Evolutionary conservation across 2,329 filamentous ascomycete species (phyloP).

Genomic region (Periconia sp.): DNA sequence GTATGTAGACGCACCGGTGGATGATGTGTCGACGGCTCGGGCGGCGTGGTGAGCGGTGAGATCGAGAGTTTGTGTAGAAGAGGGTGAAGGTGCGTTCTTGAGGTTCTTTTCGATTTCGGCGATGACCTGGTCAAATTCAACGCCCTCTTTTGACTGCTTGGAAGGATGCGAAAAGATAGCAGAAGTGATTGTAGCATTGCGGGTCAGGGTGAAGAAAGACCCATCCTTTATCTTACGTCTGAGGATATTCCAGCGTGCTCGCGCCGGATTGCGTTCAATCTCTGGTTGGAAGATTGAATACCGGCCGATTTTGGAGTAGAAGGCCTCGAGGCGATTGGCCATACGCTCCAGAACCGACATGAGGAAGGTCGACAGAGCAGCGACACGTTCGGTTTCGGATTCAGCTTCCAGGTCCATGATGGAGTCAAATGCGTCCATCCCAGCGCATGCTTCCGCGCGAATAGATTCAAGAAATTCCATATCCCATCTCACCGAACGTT

Average conservation of each 20-base stretch:
- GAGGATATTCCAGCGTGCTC: conserved; percentile 56
- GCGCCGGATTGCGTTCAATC: conserved; percentile 56
- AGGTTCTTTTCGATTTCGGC: conserved; percentile 45
- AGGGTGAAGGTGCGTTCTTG: conserved; percentile 18
- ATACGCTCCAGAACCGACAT: conserved; percentile 58
- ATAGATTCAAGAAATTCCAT: conserved; percentile 58
- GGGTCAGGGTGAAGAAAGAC: conserved; percentile 54
- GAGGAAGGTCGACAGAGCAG: conserved; percentile 48
- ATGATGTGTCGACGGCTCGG: conserved; percentile 31
- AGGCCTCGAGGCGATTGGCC: conserved; percentile 54
- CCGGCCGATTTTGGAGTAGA: conserved; percentile 55
- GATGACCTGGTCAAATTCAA: conserved; percentile 52
- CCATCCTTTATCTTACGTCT: conserved; percentile 53
- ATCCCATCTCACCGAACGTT: conserved; percentile 53
- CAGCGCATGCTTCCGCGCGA: conserved; percentile 55
- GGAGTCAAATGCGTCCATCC: conserved; percentile 56
- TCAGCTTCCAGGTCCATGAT: conserved; percentile 47
- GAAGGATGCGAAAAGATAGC: background rate
- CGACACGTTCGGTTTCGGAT: conserved; percentile 44
- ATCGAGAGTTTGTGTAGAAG: conserved; percentile 23
- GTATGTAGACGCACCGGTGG: conserved; percentile 43
- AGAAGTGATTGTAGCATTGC: conserved; percentile 19
- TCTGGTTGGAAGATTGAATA: conserved; percentile 55
- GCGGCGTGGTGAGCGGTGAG: conserved; percentile 49
- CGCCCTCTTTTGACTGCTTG: conserved; percentile 25